A percentile compares a stretch with the other conserved stretches of the same genome.
These are phyloP conservation scores for Alternaria conjuncta DNA, from an alignment of 2,329 filamentous ascomycete species.

Conservation along the genomic window DNA sequence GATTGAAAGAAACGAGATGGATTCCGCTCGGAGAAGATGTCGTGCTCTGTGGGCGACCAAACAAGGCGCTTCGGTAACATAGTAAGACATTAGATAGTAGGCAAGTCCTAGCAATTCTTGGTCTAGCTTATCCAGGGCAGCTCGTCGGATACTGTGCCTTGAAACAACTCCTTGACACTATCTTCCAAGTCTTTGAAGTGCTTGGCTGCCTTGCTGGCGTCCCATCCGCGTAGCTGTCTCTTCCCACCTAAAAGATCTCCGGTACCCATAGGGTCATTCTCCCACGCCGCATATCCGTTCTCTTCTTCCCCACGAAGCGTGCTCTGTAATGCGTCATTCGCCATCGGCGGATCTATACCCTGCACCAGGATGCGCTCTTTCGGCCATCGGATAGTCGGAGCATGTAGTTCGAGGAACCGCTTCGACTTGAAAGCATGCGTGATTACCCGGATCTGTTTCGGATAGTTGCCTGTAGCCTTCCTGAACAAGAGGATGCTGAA, in stretches of 20 bases:
- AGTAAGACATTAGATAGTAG: background rate
- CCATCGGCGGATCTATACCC: conserved; percentile 55
- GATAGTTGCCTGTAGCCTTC: conserved; percentile 49
- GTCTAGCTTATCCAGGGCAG: conserved; percentile 35
- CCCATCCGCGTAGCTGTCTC: conserved; percentile 51
- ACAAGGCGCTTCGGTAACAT: background rate
- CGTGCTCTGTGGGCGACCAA: conserved; percentile 75
- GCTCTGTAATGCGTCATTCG: conserved; percentile 41
- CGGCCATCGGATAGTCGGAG: conserved; percentile 54
- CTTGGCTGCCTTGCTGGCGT: conserved; percentile 20
- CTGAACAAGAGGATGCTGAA: conserved; percentile 71
- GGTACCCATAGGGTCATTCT: conserved; percentile 49
- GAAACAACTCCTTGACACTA: conserved; percentile 35
- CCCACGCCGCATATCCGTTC: conserved; percentile 48
- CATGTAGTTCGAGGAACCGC: conserved; percentile 51
- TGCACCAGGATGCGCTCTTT: conserved; percentile 49
- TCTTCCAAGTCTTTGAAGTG: conserved; percentile 35
- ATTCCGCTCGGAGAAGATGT: conserved; percentile 81
- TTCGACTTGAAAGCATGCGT: conserved; percentile 57
- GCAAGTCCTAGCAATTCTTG: background rate
- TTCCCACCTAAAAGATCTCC: conserved; percentile 46
- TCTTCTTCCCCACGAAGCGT: conserved; percentile 47
- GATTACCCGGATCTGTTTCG: conserved; percentile 51
- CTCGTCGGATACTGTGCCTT: conserved; percentile 23
- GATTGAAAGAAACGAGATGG: conserved; percentile 73